Base-by-base conservation (phyloP, 2,329 filamentous ascomycete species). In the Davidsoniella neocaledoniae region DNA sequence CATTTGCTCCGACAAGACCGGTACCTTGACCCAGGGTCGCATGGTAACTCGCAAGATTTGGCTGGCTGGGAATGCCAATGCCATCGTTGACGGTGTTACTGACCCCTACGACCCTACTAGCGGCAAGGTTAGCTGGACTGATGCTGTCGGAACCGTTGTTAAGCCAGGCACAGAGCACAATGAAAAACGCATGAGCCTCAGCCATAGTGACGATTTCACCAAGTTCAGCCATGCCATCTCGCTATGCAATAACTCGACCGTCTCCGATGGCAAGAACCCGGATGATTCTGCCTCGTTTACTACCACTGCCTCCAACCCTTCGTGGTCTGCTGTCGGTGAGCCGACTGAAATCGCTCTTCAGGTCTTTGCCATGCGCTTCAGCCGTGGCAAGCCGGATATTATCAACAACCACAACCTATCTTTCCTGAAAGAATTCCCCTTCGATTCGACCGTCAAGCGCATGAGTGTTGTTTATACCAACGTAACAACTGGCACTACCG, bases 331-430 rank as follows among this genome's bases (percentile, higher is more conserved):
- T 17, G 64, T 77, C 40, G 80, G 79, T 45, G 78, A 83, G 56
- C 78, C 79, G 3, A 86, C 82, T 3, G 81, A 86, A 56, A 83
- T 86, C 53, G 81, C 82, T 9, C 73, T 86, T 14, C 79, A 83
- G 55, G 80, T 85, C 8, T 80, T 86, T 54, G 79, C 81, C 43
- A 77, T 79, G 65, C 76, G 81, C 16, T 84, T 84, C 56, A 69
- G 71, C 26, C 69, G 71, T 53, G 69, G 66, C 47, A 72, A 71
- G 58, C 58, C 63, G 1, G 60, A 64, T 3, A 55, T 70, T 17
- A 52, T 66, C 8, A 57, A 61, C 21, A 59, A 61, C 19, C 62
- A 63, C n/a, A 57, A 60, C 21, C 68, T 70, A 50, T 62, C 64
- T 38, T 64, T 79, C 42, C 57, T 82, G 8, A 72, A 76, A 1